Percentiles rank a stretch among this genome's conserved stretches.
These are phyloP conservation scores for Aspergillus pseudoglaucus DNA, from an alignment of 2,329 filamentous ascomycete genomes.

Conservation along the genomic window DNA sequence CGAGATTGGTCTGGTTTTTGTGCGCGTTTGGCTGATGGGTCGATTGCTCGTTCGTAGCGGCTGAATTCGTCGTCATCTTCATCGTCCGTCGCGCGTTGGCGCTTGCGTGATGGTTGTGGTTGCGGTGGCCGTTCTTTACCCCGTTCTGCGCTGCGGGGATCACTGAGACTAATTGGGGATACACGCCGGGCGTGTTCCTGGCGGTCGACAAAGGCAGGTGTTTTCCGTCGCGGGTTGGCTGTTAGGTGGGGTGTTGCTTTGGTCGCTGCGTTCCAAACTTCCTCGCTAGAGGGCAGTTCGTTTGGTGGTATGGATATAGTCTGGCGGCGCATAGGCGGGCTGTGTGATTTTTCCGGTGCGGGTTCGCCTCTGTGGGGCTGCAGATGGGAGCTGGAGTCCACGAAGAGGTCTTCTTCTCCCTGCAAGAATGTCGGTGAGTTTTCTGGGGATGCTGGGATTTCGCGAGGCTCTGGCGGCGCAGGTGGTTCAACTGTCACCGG, in stretches of 20 bases:
- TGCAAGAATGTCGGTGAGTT: constrained; percentile 4
- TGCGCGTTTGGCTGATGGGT: constrained; percentile 27
- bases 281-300: neutral
- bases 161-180: constrained; percentile 26
- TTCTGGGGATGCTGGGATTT: constrained; percentile 7
- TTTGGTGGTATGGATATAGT: neutral
- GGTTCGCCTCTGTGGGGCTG: neutral
- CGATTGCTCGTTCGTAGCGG: constrained; percentile 27
- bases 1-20: constrained; percentile 20
- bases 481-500: neutral
- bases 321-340: neutral
- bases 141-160: constrained; percentile 11
- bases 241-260: neutral
- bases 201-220: constrained; percentile 26
- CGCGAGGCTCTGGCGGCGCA: neutral
- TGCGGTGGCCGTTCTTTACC: constrained; percentile 3
- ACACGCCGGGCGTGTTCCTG: constrained; percentile 28
- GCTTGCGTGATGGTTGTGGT: constrained; percentile 11
- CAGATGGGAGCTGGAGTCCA: neutral
- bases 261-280: constrained; percentile 7
- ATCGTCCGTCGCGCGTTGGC: constrained; percentile 10
- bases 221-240: neutral
- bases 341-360: neutral
- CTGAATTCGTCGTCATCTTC: constrained; percentile 42
- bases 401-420: neutral